These are phyloP conservation scores for Plasmodium cynomolgi DNA, from an alignment of 169 alveolate species.

Conservation along the genomic window DNA sequence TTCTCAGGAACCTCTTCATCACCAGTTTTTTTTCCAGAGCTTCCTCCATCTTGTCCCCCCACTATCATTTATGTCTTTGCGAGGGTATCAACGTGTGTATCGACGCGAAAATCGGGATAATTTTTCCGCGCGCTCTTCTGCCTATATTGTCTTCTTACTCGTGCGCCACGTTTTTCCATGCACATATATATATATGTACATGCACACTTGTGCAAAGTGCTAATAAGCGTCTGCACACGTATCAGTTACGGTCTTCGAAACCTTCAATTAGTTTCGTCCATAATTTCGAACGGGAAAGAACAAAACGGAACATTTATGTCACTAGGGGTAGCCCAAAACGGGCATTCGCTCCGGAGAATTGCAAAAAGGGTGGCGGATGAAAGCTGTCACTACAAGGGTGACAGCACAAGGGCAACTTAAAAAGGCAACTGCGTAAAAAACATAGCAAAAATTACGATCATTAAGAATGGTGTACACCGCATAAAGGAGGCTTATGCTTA, in stretches of 20 bases:
- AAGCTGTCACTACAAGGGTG: neutral
- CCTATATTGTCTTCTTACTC: neutral
- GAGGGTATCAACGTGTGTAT: neutral
- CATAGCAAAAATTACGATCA: neutral
- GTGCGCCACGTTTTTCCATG: neutral
- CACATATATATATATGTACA: neutral
- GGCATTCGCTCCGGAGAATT: neutral
- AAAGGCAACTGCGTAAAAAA: neutral
- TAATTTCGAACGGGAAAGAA: neutral
- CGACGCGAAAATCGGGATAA: neutral
- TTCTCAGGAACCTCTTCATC: neutral
- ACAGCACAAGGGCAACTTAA: neutral
- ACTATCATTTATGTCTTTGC: neutral
- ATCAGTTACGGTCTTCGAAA: neutral
- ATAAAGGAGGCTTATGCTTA: constrained; percentile 1
- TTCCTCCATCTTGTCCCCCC: constrained; percentile 19
- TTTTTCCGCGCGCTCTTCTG: neutral
- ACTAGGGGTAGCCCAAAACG: neutral
- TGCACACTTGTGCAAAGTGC: neutral
- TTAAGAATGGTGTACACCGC: neutral
- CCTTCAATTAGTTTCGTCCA: neutral
- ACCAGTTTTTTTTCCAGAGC: constrained; percentile 4
- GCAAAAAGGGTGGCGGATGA: neutral
- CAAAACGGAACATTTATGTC: neutral
- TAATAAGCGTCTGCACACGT: neutral